Percentiles rank a stretch among this genome's conserved stretches.
Evolutionary conservation across 2,329 filamentous ascomycete species (phyloP).

Genomic region (Alternaria gaisen): DNA sequence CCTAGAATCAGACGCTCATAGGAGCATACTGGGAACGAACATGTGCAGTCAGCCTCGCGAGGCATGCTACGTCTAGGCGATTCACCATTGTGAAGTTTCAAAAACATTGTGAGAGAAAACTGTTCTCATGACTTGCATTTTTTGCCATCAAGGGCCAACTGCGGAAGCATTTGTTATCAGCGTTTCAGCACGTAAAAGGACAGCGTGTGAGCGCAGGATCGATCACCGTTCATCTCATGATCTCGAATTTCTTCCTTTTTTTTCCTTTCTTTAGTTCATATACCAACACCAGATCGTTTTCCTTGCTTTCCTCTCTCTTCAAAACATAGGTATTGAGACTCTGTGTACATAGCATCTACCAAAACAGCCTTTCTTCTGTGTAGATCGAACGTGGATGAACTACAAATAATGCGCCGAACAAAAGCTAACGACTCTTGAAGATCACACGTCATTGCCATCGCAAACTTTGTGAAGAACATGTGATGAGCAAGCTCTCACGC

Average conservation of each 20-base stretch:
- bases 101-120: slow-evolving; percentile 3
- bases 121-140: slow-evolving; percentile 4
- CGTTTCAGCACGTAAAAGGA: slow-evolving; percentile 1
- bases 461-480: neutral
- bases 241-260: neutral
- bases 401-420: neutral
- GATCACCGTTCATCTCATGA: slow-evolving; percentile 4
- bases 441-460: neutral
- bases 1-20: neutral
- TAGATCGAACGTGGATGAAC: neutral
- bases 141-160: neutral
- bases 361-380: neutral
- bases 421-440: neutral
- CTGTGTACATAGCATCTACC: slow-evolving; percentile 2
- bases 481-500: neutral
- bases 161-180: slow-evolving; percentile 4
- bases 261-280: neutral
- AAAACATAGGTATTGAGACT: neutral
- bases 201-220: slow-evolving; percentile 5
- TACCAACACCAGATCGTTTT: slow-evolving; percentile 9
- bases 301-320: neutral
- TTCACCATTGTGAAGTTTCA: slow-evolving; percentile 1
- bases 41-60: neutral
- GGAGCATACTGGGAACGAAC: neutral
- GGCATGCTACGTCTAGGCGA: neutral